Percentiles rank a stretch among this genome's conserved stretches.
phyloP scores from a whole-genome alignment of 176 grass and related monocot genomes.

The Miscanthus lutarioriparius region DNA sequence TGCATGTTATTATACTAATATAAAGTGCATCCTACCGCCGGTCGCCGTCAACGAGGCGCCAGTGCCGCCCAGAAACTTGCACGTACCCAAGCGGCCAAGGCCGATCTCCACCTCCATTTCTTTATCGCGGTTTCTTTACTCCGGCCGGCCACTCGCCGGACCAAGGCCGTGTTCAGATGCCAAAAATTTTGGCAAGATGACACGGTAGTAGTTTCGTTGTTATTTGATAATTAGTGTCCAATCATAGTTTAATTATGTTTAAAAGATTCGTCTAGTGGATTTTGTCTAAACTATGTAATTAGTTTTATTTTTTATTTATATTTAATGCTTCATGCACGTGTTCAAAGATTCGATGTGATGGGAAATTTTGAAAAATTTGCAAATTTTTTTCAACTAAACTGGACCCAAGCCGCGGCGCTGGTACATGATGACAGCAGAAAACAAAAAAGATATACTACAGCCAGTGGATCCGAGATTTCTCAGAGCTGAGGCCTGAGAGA shows the following conservation, averaged over 20 bases:
- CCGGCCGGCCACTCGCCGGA: constrained; percentile 39
- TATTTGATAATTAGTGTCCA: too few relatives aligned
- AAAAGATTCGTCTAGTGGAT: too few relatives aligned
- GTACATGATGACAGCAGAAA: background rate
- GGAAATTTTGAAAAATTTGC: too few relatives aligned
- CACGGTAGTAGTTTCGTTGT: too few relatives aligned
- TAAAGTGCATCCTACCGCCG: background rate
- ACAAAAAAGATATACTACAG: background rate
- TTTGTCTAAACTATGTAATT: too few relatives aligned
- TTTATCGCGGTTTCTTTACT: background rate
- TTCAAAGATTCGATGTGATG: too few relatives aligned
- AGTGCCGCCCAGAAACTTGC: constrained; percentile 24
- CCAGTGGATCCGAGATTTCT: constrained; percentile 8
- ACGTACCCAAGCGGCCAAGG: constrained; percentile 6
- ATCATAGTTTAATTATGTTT: too few relatives aligned
- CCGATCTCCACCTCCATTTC: constrained; percentile 10
- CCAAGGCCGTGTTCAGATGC: too few relatives aligned
- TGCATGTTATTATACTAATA: background rate
- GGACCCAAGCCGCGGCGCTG: background rate
- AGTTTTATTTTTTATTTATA: too few relatives aligned
- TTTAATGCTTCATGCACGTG: too few relatives aligned
- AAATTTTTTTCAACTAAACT: too few relatives aligned
- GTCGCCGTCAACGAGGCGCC: constrained; percentile 36
- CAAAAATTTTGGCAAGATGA: too few relatives aligned
- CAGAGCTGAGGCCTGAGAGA: background rate